Conservation (phyloP, 2,329 filamentous ascomycete species). For the Fusarium siculi region DNA sequence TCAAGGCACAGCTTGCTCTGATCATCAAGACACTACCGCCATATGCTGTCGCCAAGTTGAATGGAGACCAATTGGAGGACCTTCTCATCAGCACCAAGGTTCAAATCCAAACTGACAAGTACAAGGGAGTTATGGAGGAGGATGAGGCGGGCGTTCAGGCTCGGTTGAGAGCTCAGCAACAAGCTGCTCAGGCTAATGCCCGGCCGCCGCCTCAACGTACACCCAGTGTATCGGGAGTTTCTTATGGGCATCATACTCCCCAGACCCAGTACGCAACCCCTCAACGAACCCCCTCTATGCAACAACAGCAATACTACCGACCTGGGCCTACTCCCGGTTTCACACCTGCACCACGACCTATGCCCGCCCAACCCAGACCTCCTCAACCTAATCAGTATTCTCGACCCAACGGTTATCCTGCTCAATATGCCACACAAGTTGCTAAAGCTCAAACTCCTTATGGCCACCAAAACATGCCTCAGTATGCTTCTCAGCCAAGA, state of each 20-base stretch:
- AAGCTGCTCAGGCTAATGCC: slow-evolving; percentile 48
- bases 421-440: slow-evolving; percentile 60
- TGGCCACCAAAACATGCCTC: slow-evolving; percentile 61
- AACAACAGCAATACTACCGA: slow-evolving; percentile 60
- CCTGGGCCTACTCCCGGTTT: slow-evolving; percentile 52
- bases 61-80: slow-evolving; percentile 86
- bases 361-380: slow-evolving; percentile 49
- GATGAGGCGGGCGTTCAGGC: slow-evolving; percentile 73
- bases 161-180: slow-evolving; percentile 54
- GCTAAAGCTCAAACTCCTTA: slow-evolving; percentile 64
- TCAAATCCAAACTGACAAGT: slow-evolving; percentile 76
- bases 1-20: slow-evolving; percentile 79
- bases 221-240: slow-evolving; percentile 52
- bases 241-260: slow-evolving; percentile 58
- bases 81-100: slow-evolving; percentile 85
- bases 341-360: slow-evolving; percentile 55
- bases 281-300: slow-evolving; percentile 56
- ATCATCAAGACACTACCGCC: slow-evolving; percentile 82
- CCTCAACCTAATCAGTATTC: slow-evolving; percentile 61
- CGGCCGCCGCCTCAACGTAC: slow-evolving; percentile 53
- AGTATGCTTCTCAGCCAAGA: slow-evolving; percentile 60
- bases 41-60: slow-evolving; percentile 85
- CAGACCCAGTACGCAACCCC: slow-evolving; percentile 60
- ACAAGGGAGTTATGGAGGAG: slow-evolving; percentile 84
- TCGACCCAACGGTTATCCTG: slow-evolving; percentile 59